Base-by-base conservation (phyloP, 1,139 yeast species). In the Arxiozyma slooffiae region DNA sequence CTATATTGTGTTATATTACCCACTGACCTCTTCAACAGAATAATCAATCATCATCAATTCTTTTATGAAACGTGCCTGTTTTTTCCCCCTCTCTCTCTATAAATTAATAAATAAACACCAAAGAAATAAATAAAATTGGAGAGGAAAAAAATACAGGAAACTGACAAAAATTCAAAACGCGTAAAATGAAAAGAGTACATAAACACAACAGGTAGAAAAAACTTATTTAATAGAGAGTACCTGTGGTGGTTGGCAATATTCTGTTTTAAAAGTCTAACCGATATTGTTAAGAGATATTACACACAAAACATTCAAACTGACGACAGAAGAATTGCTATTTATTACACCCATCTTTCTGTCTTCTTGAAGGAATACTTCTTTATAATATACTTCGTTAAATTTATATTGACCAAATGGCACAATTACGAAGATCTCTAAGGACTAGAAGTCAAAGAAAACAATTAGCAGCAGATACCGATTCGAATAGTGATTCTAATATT, bases 361-460 rank as follows among this genome's bases (percentile, higher is more conserved):
- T 5, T 30, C 36, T 11, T 30, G 14, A 14, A 30, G n/a, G n/a
- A 30, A 11, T 6, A 30, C n/a, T 30, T 30, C 36, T 11, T n/a
- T 11, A 4, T 4, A 30, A 30, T 30, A 30, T 2, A 30, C 14
- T 30, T 4, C 11, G 11, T 30, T 30, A 2, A 30, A 2, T 30
- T 4, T 11, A 30, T 16, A 14, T 2, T 30, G 3, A 1, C 7
- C 38, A 16, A 9, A 52, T 50, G 54, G 30, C 49, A 9, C 46
- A 38, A 7, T 18, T 37, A 37, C 52, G 53, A 42, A 47, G 52
- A 23, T 50, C 52, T 1, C n/a, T 42, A 8, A 48, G 53, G 40
- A 26, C 34, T 5, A 46, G 40, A 36, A 44, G 44, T 20, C 37
- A 43, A 21, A 17, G 16, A 11, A 23, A 26, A 16, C 38, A 38